Evolutionary conservation across 495 filamentous ascomycete species (phyloP).

Genomic region (Penicillium canescens): DNA sequence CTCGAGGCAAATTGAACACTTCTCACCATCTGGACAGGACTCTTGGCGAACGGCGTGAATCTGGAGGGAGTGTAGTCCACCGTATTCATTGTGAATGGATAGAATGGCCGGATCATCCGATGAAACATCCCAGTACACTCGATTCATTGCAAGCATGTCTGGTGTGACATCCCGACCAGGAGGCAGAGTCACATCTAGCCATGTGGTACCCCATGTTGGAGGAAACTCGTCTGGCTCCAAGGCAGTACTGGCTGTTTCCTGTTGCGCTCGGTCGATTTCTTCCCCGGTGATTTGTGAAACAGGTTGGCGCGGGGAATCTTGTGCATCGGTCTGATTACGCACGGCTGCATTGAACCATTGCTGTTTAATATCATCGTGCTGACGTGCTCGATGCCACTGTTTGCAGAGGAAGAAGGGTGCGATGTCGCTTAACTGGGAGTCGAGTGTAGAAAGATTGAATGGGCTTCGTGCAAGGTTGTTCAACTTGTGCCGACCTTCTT

Average conservation of each 20-base stretch:
- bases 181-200: not conserved
- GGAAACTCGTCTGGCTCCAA: not conserved
- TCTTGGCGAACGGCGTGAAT: not conserved
- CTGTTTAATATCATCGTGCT: not conserved
- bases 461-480: not conserved
- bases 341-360: not conserved
- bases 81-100: not conserved
- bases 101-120: not conserved
- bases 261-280: not conserved
- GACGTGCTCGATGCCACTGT: not conserved
- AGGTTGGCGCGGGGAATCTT: not conserved
- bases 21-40: not conserved
- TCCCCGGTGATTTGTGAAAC: not conserved
- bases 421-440: not conserved
- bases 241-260: no score
- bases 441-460: not conserved
- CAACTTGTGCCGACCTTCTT: not conserved
- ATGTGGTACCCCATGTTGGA: not conserved
- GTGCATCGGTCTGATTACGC: not conserved
- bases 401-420: not conserved
- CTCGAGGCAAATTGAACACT: not conserved
- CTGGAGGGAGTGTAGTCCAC: not conserved
- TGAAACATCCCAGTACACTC: not conserved
- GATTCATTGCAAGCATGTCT: not conserved
- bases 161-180: not conserved